These are phyloP conservation scores for Zymoseptoria passerinii DNA, from an alignment of 2,329 filamentous ascomycete genomes.

Conservation along the genomic window DNA sequence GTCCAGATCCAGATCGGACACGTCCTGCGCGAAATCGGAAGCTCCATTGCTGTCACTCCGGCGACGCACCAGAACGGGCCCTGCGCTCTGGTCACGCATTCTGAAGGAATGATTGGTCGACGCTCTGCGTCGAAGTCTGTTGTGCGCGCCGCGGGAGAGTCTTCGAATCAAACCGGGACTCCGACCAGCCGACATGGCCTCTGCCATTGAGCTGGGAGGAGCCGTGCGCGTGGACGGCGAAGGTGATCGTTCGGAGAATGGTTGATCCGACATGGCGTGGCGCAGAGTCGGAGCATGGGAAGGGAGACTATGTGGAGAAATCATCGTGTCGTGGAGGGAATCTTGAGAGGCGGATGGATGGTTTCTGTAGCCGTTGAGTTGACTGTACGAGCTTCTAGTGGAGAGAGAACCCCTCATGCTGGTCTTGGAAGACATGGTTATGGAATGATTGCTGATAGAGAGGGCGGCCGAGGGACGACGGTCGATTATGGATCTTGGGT, in stretches of 20 bases:
- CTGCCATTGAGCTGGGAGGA: conserved; percentile 50
- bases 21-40: conserved; percentile 36
- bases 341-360: conserved; percentile 16
- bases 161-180: conserved; percentile 65
- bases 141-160: conserved; percentile 71
- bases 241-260: conserved; percentile 43
- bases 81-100: conserved; percentile 78
- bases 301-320: conserved; percentile 15
- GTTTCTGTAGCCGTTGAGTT: conserved; percentile 15
- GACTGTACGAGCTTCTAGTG: conserved; percentile 21
- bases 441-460: conserved; percentile 10
- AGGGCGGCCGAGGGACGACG: conserved; percentile 8
- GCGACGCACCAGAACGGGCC: conserved; percentile 77
- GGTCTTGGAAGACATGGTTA: conserved; percentile 10
- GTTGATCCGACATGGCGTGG: conserved; percentile 20
- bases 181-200: conserved; percentile 49
- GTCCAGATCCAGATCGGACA: conserved; percentile 47
- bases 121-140: conserved; percentile 62
- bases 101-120: conserved; percentile 64
- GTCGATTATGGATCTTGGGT: conserved; percentile 10
- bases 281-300: conserved; percentile 8
- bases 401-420: conserved; percentile 5
- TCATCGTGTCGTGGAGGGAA: conserved; percentile 15
- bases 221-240: conserved; percentile 40
- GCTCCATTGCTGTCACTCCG: conserved; percentile 84